Base-by-base conservation (phyloP, 495 filamentous ascomycete genomes). In the Beverwykella pulmonaria region DNA sequence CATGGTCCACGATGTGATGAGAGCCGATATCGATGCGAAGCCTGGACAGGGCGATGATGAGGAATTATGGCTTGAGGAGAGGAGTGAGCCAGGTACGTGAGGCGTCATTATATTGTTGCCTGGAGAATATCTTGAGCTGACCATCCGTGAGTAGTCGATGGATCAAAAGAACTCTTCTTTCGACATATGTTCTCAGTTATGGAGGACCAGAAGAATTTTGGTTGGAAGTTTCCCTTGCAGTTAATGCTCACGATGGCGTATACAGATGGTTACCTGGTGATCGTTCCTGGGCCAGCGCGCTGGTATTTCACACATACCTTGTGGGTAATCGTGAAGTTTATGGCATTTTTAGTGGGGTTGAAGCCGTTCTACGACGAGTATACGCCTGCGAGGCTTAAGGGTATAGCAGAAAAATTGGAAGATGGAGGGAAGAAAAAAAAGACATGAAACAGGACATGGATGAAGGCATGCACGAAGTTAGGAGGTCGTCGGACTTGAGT, bases 341-440 rank as follows among this genome's bases (percentile, higher is more conserved):
- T 41, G 3, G 53, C 30, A 1, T 1, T 17, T 7, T n/a, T 25
- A 19, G 14, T 57, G 53, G 32, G 53, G n/a, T 20, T 57, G 53
- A 57, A 39, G 53, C 53, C 53, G 9, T 57, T 57, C 23, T 57
- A 57, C 20, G 30, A 57, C 17, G 53, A 57, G 53, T 39, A 57
- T 41, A 57, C 53, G 12, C 53, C 53, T 12, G 32, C 26, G 22
- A 57, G 52, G n/a, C 29, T 57, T 4, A 22, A 22, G 17, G 53
- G 32, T 2, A 39, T 57, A 15, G 30, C 17, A 9, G 22, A 39
- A 30, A 36, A 57, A 22, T 41, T 57, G 29, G 17, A 39, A 34
- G 53, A 2, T 5, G 36, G 30, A 26, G 30, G n/a, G 4, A 25
- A 36, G 20, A 25, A 20, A 36, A 19, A 36, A 30, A 52, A 52